phyloP scores from a whole-genome alignment of 2,329 filamentous ascomycete species.

The Fusarium fracticaudum region DNA sequence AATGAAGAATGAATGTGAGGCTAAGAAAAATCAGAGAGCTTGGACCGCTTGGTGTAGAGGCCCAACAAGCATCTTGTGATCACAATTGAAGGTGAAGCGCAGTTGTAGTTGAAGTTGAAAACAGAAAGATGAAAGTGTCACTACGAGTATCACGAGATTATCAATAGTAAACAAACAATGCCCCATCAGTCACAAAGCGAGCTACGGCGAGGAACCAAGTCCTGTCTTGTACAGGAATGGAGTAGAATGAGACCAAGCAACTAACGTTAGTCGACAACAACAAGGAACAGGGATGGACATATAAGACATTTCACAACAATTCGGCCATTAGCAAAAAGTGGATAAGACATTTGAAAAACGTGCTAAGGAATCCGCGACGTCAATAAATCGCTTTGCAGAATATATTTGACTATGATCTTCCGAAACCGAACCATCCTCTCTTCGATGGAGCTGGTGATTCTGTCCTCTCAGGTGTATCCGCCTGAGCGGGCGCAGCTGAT shows the following conservation, averaged over 20 bases:
- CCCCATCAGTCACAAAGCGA: conserved; percentile 12
- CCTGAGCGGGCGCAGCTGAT: conserved; percentile 39
- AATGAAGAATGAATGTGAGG: background rate
- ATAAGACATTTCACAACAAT: conserved; percentile 24
- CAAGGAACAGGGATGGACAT: conserved; percentile 19
- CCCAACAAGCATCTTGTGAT: conserved; percentile 8
- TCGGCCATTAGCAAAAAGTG: conserved; percentile 1
- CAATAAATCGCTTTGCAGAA: conserved; percentile 20
- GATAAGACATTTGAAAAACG: background rate
- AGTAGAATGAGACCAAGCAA: conserved; percentile 20
- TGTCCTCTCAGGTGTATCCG: conserved; percentile 41
- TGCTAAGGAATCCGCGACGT: conserved; percentile 19
- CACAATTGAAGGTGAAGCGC: background rate
- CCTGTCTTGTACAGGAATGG: conserved; percentile 36
- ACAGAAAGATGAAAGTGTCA: background rate
- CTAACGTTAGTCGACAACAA: conserved; percentile 27
- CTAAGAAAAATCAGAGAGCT: conserved; percentile 4
- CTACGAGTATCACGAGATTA: background rate
- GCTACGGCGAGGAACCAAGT: background rate
- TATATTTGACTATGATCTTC: conserved; percentile 53
- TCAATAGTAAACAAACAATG: conserved; percentile 28
- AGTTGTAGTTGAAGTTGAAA: background rate
- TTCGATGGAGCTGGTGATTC: conserved; percentile 56
- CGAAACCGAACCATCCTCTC: conserved; percentile 83
- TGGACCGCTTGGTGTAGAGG: conserved; percentile 6